Evolutionary conservation across 345 rosid genomes (phyloP), one percentile per base, ranked within the genome.

Genomic region (Eucalyptus rudis): DNA sequence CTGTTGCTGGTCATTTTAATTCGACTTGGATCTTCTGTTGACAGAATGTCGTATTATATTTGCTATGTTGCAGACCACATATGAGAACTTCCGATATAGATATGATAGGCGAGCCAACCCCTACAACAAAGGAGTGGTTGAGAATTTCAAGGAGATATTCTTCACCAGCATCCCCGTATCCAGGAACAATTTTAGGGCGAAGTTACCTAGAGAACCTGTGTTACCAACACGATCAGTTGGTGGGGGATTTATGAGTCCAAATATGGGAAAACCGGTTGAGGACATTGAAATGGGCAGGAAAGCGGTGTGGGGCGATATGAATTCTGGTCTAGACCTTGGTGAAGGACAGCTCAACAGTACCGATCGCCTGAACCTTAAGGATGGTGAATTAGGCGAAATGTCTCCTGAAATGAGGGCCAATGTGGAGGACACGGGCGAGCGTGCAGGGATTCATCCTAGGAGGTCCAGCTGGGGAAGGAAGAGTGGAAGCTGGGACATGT

Each of bases 231-330:
- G 97, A 90, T 80, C 95, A 9, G 92, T 93, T 52, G 95, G 94
- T 29, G 96, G 97, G 9, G 96, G 99, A 84, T 97, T 96, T 87
- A 96, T 96, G 98, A 97, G 99, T 91, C 99, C 99, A 50, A 97
- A 94, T 92, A 96, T 96, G 97, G 99, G 98, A 71, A 96, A 95
- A 91, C 95, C 95, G 8, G 95, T 91, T 20, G 98, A 95, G 93
- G 98, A 97, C 92, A 96, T 97, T 87, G 99, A 97, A 90, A 96
- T 96, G 99, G 99, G 99, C 59, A 95, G 99, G 91, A 97, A 96
- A 84, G 96, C 98, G 14, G 99, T 96, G 29, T 95, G 99, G 99
- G 96, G 96, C 36, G 97, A 97, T 92, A 93, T 95, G 92, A 94
- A 94, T 81, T 89, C 96, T 54, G 90, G 94, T 89, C 89, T 92